Evolutionary conservation across 2,329 filamentous ascomycete species (phyloP).

Genomic region (Colletotrichum liaoningense): DNA sequence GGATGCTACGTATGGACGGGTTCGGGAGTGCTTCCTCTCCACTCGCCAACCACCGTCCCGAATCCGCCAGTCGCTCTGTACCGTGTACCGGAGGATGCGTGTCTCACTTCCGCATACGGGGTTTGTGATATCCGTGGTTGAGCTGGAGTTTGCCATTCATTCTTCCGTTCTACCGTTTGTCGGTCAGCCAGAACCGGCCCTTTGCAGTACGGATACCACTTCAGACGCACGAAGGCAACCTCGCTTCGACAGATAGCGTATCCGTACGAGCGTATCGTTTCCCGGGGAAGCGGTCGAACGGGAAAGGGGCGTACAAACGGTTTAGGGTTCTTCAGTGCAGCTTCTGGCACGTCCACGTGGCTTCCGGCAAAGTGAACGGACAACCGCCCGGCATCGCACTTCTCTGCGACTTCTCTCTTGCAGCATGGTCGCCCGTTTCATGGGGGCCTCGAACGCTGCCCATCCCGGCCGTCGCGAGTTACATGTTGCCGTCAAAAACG

Average conservation of each 20-base stretch:
- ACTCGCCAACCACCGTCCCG: conserved; percentile 4
- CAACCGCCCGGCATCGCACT: neutral
- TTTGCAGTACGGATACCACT: neutral
- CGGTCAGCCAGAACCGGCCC: neutral
- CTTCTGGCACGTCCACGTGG: conserved; percentile 30
- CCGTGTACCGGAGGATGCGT: no score
- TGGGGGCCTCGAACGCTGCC: neutral
- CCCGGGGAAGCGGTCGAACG: neutral
- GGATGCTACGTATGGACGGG: neutral
- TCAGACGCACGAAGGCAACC: neutral
- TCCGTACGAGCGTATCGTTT: neutral
- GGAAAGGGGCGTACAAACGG: conserved; percentile 11
- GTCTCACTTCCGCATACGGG: neutral
- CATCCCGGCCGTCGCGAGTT: conserved; percentile 17
- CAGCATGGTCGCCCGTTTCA: conserved; percentile 21
- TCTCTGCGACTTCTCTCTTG: neutral
- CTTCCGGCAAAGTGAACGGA: conserved; percentile 17
- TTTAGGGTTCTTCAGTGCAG: conserved; percentile 31
- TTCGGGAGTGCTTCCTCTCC: neutral
- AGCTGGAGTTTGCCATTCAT: neutral
- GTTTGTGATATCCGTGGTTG: neutral
- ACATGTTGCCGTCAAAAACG: conserved; percentile 31
- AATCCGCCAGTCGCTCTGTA: neutral
- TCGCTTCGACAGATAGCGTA: neutral
- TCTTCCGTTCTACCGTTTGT: neutral